These are phyloP conservation scores for Puya raimondii DNA, from an alignment of 176 grass and related monocot species.

Conservation along the genomic window DNA sequence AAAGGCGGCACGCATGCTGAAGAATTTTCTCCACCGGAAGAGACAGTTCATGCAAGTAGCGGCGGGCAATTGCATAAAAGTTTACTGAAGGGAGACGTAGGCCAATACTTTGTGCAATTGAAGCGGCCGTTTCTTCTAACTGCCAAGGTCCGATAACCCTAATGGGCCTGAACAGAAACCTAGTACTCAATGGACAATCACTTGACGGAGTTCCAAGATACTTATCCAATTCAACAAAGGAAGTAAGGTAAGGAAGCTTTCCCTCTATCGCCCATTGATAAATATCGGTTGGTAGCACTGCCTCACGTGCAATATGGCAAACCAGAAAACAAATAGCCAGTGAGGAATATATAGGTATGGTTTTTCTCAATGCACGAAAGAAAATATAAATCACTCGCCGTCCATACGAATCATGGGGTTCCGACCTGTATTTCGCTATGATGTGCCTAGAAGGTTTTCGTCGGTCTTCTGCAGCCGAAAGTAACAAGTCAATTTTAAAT, in stretches of 20 bases:
- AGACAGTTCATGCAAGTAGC: conserved; percentile 52
- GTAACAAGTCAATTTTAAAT: neutral
- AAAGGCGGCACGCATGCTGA: conserved; percentile 50
- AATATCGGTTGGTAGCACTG: conserved; percentile 66
- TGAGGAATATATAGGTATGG: conserved; percentile 68
- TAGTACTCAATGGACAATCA: conserved; percentile 42
- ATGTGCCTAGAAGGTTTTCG: conserved; percentile 12
- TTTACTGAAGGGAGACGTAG: conserved; percentile 66
- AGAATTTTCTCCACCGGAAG: conserved; percentile 50
- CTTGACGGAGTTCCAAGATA: conserved; percentile 40
- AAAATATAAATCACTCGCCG: conserved; percentile 31
- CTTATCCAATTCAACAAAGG: conserved; percentile 45
- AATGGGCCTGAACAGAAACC: conserved; percentile 61
- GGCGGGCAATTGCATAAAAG: conserved; percentile 66
- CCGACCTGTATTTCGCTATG: conserved; percentile 15
- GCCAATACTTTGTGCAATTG: conserved; percentile 50
- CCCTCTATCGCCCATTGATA: conserved; percentile 54
- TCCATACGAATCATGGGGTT: conserved; percentile 14
- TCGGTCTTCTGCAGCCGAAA: conserved; percentile 20
- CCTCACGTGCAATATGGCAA: conserved; percentile 65
- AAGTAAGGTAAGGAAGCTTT: conserved; percentile 67
- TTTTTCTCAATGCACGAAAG: conserved; percentile 47
- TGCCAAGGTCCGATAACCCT: conserved; percentile 65
- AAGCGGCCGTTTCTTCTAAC: conserved; percentile 50
- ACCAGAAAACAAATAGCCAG: conserved; percentile 61